Percentiles rank a stretch among this genome's conserved stretches.
phyloP scores from a whole-genome alignment of 2,329 filamentous ascomycete species.

The Ophiostoma sp. region DNA sequence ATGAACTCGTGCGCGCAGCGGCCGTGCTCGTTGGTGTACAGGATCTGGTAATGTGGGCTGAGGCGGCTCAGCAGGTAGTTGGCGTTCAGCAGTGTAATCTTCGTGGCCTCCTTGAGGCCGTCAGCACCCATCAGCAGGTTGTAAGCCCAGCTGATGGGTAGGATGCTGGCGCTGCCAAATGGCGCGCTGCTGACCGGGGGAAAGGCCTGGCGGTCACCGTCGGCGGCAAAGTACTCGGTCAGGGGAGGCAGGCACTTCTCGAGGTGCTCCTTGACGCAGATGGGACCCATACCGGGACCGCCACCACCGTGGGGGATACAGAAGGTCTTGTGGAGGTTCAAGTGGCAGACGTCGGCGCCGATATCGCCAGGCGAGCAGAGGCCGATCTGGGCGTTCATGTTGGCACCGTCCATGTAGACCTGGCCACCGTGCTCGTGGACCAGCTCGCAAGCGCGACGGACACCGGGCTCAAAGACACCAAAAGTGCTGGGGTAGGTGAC shows the following conservation, averaged over 20 bases:
- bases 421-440: slow-evolving; percentile 88
- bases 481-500: slow-evolving; percentile 95
- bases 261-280: slow-evolving; percentile 84
- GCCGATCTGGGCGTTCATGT: slow-evolving; percentile 98
- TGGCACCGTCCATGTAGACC: slow-evolving; percentile 98
- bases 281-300: slow-evolving; percentile 89
- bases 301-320: slow-evolving; percentile 96
- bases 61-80: slow-evolving; percentile 94
- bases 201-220: slow-evolving; percentile 34
- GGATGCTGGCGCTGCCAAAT: slow-evolving; percentile 85
- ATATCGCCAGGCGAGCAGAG: slow-evolving; percentile 93
- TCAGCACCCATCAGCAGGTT: slow-evolving; percentile 87
- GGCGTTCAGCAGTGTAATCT: slow-evolving; percentile 90
- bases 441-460: slow-evolving; percentile 81
- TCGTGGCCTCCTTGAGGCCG: slow-evolving; percentile 84
- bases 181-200: slow-evolving; percentile 73
- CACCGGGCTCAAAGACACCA: slow-evolving; percentile 87
- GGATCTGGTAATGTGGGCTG: slow-evolving; percentile 79
- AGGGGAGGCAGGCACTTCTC: slow-evolving; percentile 66
- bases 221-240: slow-evolving; percentile 31
- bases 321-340: slow-evolving; percentile 98
- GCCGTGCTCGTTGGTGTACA: slow-evolving; percentile 88
- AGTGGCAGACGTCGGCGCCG: slow-evolving; percentile 92
- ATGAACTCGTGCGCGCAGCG: slow-evolving; percentile 98
- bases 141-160: slow-evolving; percentile 94